Evolutionary conservation across 1,284 basidiomycete species (phyloP).

Genomic region (Neolentinus lepideus): DNA sequence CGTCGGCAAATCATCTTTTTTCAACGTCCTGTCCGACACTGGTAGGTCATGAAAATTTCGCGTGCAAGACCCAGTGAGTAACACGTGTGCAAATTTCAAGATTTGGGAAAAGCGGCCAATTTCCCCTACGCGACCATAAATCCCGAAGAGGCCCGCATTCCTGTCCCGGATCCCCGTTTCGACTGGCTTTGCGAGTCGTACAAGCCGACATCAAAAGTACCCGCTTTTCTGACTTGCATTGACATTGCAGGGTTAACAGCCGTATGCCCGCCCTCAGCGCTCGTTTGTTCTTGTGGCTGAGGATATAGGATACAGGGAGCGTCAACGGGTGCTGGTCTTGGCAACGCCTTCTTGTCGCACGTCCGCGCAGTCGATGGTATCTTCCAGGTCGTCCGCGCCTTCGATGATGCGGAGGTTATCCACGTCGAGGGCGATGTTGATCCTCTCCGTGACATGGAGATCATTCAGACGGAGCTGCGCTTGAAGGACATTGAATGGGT

Average conservation of each 20-base stretch:
- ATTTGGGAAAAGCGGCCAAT: constrained; percentile 97
- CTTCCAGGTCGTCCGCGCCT: constrained; percentile 97
- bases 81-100: constrained; percentile 27
- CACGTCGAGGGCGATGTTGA: constrained; percentile 99
- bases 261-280: constrained; percentile 33
- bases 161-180: constrained; percentile 94
- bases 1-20: constrained; percentile 91
- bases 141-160: constrained; percentile 78
- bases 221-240: constrained; percentile 96
- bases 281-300: constrained; percentile 4
- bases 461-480: constrained; percentile 90
- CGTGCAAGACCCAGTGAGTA: not conserved
- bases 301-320: constrained; percentile 57
- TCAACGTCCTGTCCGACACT: constrained; percentile 93
- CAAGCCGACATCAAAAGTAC: constrained; percentile 85
- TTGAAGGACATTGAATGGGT: constrained; percentile 99
- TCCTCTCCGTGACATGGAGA: constrained; percentile 95
- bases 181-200: constrained; percentile 91
- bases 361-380: constrained; percentile 99
- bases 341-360: constrained; percentile 96
- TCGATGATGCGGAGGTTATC: constrained; percentile 98
- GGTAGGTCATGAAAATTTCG: constrained; percentile 34
- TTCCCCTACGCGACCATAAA: constrained; percentile 95
- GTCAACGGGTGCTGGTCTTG: constrained; percentile 96
- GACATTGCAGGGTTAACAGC: constrained; percentile 98